Percentiles rank a stretch among this genome's conserved stretches.
phyloP scores from a whole-genome alignment of 78 protist species.

The Speleostelium caveatum region DNA sequence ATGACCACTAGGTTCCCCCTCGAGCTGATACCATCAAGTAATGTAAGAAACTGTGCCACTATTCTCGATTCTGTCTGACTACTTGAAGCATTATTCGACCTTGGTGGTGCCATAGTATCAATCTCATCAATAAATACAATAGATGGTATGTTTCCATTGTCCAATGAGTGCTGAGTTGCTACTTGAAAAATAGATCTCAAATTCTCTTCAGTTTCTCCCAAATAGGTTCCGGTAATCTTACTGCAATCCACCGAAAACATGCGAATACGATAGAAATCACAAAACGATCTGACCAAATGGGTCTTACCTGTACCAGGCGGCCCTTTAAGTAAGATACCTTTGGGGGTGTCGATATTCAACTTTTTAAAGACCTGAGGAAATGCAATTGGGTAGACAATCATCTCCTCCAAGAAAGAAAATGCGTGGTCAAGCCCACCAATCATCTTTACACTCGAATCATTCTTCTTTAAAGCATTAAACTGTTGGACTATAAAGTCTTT shows the following conservation, averaged over 20 bases:
- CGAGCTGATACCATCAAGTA: conserved; percentile 67
- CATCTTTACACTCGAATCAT: background rate
- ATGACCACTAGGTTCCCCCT: conserved; percentile 71
- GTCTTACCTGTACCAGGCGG: conserved; percentile 99
- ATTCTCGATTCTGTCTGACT: conserved; percentile 56
- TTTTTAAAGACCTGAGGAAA: conserved; percentile 25
- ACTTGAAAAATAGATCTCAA: conserved; percentile 35
- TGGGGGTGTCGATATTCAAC: conserved; percentile 46
- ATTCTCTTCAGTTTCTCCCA: conserved; percentile 82
- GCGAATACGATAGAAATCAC: conserved; percentile 99
- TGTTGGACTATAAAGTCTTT: background rate
- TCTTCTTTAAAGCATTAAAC: background rate
- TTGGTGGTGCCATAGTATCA: conserved; percentile 72
- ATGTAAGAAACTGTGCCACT: conserved; percentile 69
- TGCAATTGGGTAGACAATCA: conserved; percentile 65
- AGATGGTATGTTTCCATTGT: background rate
- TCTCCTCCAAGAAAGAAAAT: conserved; percentile 46
- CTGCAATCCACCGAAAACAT: conserved; percentile 98
- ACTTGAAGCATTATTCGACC: conserved; percentile 15
- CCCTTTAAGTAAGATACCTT: conserved; percentile 97
- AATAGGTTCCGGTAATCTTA: conserved; percentile 47
- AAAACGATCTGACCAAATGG: conserved; percentile 99
- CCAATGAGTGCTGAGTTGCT: conserved; percentile 8
- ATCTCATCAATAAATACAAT: conserved; percentile 79
- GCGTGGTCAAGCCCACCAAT: conserved; percentile 51